phyloP scores from a whole-genome alignment of 2,329 filamentous ascomycete species.

The Bipolaris oryzae region DNA sequence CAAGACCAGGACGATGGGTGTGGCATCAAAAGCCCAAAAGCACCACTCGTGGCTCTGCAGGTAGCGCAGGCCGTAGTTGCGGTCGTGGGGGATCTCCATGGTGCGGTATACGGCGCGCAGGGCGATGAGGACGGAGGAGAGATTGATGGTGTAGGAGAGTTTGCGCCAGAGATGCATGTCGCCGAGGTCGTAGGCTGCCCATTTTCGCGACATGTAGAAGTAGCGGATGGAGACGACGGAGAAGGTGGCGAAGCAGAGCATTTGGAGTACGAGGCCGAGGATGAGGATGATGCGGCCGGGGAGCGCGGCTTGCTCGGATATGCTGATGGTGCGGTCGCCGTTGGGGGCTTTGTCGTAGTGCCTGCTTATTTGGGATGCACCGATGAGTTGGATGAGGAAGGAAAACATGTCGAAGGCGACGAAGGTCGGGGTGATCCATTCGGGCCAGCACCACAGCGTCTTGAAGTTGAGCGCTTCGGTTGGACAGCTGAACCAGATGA shows the following conservation, averaged over 20 bases:
- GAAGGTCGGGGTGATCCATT: conserved; percentile 56
- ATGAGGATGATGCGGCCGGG: conserved; percentile 50
- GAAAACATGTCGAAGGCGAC: conserved; percentile 57
- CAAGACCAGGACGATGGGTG: conserved; percentile 58
- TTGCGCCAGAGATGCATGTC: conserved; percentile 47
- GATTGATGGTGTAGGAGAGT: conserved; percentile 43
- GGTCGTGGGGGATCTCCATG: conserved; percentile 59
- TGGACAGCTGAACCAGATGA: conserved; percentile 51
- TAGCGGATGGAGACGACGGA: conserved; percentile 47
- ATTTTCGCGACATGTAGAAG: conserved; percentile 39
- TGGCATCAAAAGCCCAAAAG: conserved; percentile 59
- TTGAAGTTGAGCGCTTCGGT: conserved; percentile 50
- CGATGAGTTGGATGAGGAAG: conserved; percentile 55
- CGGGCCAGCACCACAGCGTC: conserved; percentile 51
- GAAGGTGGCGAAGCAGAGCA: conserved; percentile 60
- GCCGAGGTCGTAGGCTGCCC: conserved; percentile 41
- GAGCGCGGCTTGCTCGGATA: conserved; percentile 35
- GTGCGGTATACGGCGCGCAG: conserved; percentile 61
- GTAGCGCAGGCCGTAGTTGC: conserved; percentile 54
- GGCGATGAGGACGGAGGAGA: conserved; percentile 45
- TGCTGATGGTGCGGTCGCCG: conserved; percentile 50
- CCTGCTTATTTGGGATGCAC: conserved; percentile 52
- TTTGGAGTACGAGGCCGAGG: conserved; percentile 57
- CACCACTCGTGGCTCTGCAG: conserved; percentile 60
- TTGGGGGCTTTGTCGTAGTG: conserved; percentile 39